A percentile compares a stretch with the other conserved stretches of the same genome.
Evolutionary conservation across 2,329 filamentous ascomycete species (phyloP).

Genomic region (Pseudogymnoascus sp.): DNA sequence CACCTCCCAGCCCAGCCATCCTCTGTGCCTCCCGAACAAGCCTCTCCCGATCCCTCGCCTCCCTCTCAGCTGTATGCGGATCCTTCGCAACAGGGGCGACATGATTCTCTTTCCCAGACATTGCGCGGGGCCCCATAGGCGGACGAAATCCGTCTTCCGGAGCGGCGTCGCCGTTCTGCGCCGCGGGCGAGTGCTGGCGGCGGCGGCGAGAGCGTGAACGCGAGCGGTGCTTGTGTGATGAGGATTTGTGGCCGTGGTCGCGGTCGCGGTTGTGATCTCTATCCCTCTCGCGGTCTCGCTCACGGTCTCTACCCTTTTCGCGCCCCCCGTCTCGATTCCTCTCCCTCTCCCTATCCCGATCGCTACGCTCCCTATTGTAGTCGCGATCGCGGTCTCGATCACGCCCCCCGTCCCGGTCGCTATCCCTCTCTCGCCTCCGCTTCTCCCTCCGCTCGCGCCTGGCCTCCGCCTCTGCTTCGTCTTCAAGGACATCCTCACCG

Average conservation of each 20-base stretch:
- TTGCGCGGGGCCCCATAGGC: slow-evolving; percentile 32
- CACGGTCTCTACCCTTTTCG: slow-evolving; percentile 35
- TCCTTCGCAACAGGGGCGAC: slow-evolving; percentile 31
- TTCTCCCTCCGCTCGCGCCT: slow-evolving; percentile 51
- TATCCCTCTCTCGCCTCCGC: slow-evolving; percentile 36
- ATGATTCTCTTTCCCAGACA: background rate
- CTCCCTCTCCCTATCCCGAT: slow-evolving; percentile 32
- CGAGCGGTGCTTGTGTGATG: slow-evolving; percentile 11
- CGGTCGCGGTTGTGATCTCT: slow-evolving; percentile 27
- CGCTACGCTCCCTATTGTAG: slow-evolving; percentile 42
- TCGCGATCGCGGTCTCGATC: slow-evolving; percentile 35
- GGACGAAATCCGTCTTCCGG: slow-evolving; percentile 24
- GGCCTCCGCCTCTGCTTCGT: slow-evolving; percentile 28
- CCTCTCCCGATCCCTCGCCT: slow-evolving; percentile 57
- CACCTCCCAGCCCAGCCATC: slow-evolving; percentile 42
- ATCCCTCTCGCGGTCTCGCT: slow-evolving; percentile 32
- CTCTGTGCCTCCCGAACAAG: slow-evolving; percentile 61
- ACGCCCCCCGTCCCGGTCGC: slow-evolving; percentile 37
- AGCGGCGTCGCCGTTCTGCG: background rate
- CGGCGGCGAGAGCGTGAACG: background rate
- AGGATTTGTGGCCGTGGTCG: slow-evolving; percentile 34
- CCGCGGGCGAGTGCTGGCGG: background rate
- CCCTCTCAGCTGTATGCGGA: slow-evolving; percentile 62
- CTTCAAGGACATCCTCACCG: slow-evolving; percentile 23
- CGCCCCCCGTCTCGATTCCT: slow-evolving; percentile 37